These are phyloP conservation scores for Oryza nivara DNA, from an alignment of 176 grass and related monocot genomes.

Conservation along the genomic window DNA sequence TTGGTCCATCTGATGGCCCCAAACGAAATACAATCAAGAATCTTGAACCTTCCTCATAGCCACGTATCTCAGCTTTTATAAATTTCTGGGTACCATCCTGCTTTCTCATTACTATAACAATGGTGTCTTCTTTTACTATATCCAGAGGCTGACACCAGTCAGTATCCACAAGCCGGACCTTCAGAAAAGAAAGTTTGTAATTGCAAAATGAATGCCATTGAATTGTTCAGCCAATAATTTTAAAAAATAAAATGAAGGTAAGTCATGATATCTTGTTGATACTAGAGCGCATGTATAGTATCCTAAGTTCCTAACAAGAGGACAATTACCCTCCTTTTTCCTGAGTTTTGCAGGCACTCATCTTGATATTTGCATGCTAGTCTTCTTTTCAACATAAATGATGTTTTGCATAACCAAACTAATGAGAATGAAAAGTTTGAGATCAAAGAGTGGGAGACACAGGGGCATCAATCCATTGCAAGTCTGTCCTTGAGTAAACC, in stretches of 20 bases:
- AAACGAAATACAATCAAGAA: constrained; percentile 87
- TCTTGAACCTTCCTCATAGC: constrained; percentile 93
- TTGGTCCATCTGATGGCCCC: constrained; percentile 71
- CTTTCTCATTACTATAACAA: constrained; percentile 88
- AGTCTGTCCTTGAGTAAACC: not conserved
- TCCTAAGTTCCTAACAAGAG: not conserved
- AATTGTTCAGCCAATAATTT: constrained; percentile 21
- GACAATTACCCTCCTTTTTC: constrained; percentile 12
- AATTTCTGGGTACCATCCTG: constrained; percentile 69
- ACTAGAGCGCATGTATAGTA: constrained; percentile 27
- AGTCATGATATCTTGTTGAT: constrained; percentile 10
- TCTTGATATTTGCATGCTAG: not conserved
- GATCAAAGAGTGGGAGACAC: constrained; percentile 8
- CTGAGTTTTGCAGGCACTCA: not conserved
- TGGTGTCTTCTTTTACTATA: constrained; percentile 91
- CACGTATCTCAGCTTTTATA: constrained; percentile 90
- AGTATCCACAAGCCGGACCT: constrained; percentile 83
- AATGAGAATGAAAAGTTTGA: constrained; percentile 11
- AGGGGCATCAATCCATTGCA: constrained; percentile 14
- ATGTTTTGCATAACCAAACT: constrained; percentile 24
- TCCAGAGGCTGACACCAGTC: constrained; percentile 83
- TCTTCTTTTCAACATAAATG: constrained; percentile 30
- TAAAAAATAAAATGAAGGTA: constrained; percentile 23
- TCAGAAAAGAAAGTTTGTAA: constrained; percentile 33
- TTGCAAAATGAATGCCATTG: constrained; percentile 23